These are phyloP conservation scores for Erythrophleum ivorense DNA, from an alignment of 331 rosid genomes.

Conservation along the genomic window DNA sequence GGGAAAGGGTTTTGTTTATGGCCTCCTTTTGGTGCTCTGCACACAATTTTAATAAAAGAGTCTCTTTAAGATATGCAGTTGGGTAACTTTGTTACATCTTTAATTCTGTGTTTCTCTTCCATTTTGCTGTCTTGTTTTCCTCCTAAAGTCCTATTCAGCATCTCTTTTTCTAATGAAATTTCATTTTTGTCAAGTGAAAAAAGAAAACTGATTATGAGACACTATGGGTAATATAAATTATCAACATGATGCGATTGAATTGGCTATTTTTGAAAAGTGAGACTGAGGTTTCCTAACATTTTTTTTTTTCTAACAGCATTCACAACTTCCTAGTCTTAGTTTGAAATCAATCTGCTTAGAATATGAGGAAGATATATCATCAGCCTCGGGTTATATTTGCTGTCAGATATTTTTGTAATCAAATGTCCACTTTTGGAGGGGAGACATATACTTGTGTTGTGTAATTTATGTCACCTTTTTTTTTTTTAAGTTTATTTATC, in stretches of 20 bases:
- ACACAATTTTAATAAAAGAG: not conserved
- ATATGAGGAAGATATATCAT: slow-evolving; percentile 1
- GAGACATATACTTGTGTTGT: slow-evolving; percentile 15
- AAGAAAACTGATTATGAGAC: not conserved
- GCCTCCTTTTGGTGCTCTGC: not conserved
- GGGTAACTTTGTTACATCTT: not conserved
- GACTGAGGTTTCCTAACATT: slow-evolving; percentile 6
- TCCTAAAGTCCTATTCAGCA: not conserved
- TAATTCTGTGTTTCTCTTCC: not conserved
- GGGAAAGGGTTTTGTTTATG: not conserved
- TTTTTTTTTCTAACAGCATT: not conserved
- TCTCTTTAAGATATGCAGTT: not conserved
- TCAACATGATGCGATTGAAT: not conserved
- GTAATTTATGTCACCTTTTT: not conserved
- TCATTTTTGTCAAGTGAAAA: not conserved
- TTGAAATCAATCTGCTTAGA: slow-evolving; percentile 25
- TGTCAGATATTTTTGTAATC: not conserved
- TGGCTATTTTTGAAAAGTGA: not conserved
- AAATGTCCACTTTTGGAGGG: not conserved
- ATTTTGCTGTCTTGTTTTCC: not conserved
- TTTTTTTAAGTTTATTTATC: not conserved
- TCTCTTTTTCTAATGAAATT: not conserved
- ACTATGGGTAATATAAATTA: not conserved
- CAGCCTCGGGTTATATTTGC: slow-evolving; percentile 12
- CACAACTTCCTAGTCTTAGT: not conserved